Evolutionary conservation across 306 rosid species (phyloP).

Genomic region (Cucurbita pepo): DNA sequence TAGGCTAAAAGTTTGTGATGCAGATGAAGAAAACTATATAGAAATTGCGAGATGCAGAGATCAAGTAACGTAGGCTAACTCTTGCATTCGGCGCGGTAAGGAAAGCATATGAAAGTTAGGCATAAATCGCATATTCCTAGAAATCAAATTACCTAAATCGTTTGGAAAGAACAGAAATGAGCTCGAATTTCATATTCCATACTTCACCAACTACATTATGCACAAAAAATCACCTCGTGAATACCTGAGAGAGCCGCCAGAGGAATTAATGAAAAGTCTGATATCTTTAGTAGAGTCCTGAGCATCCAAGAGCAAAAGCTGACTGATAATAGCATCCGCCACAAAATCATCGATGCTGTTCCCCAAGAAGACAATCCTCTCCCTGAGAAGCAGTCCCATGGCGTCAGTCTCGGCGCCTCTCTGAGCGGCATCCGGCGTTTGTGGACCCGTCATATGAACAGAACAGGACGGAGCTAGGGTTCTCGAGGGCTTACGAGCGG

Average conservation of each 20-base stretch:
- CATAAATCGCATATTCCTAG: neutral
- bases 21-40: neutral
- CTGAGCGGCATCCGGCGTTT: conserved; percentile 42
- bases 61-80: too few relatives aligned
- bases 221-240: neutral
- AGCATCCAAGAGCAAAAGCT: conserved; percentile 74
- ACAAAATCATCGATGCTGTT: conserved; percentile 66
- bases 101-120: neutral
- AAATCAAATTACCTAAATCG: neutral
- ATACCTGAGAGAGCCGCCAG: conserved; percentile 93
- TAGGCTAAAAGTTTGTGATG: neutral
- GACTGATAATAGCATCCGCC: conserved; percentile 78
- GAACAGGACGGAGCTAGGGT: conserved; percentile 11
- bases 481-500: conserved; percentile 13
- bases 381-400: conserved; percentile 75
- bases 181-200: neutral
- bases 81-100: too few relatives aligned
- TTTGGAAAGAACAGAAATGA: neutral
- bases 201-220: neutral
- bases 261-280: conserved; percentile 65
- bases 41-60: neutral
- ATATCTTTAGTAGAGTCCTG: conserved; percentile 74
- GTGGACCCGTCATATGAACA: conserved; percentile 29
- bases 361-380: conserved; percentile 89
- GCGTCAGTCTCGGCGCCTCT: conserved; percentile 64